phyloP scores from a whole-genome alignment of 768 basidiomycete genomes.

The Leucocoprinus sp. region DNA sequence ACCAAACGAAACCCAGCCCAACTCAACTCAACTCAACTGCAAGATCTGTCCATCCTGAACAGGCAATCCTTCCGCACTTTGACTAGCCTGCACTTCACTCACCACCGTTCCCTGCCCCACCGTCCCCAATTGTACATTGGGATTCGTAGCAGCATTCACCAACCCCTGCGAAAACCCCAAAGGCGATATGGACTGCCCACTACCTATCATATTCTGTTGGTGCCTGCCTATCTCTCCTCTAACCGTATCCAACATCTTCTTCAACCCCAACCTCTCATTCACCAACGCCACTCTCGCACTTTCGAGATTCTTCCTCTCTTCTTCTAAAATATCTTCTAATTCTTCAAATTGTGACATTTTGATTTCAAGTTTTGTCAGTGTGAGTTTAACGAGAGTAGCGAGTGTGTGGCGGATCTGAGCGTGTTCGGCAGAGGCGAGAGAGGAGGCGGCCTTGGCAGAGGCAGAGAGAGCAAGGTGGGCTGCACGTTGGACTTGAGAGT shows the following conservation, averaged over 20 bases:
- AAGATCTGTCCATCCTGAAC: constrained; percentile 46
- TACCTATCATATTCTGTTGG: constrained; percentile 11
- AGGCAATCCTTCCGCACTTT: constrained; percentile 44
- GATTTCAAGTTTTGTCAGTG: constrained; percentile 80
- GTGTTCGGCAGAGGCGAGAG: constrained; percentile 80
- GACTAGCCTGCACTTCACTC: constrained; percentile 40
- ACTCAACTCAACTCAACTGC: constrained; percentile 30
- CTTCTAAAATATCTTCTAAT: constrained; percentile 85
- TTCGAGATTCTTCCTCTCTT: constrained; percentile 82
- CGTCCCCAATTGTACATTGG: constrained; percentile 36
- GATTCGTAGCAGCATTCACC: constrained; percentile 19
- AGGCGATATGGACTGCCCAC: constrained; percentile 13
- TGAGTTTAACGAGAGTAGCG: constrained; percentile 78
- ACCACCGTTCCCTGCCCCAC: constrained; percentile 54
- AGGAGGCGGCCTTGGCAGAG: constrained; percentile 76
- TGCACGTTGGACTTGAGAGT: constrained; percentile 72
- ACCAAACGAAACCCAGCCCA: background rate
- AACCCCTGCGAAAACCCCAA: constrained; percentile 13
- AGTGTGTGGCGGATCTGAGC: constrained; percentile 70
- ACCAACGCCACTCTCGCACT: constrained; percentile 71
- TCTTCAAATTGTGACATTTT: constrained; percentile 95
- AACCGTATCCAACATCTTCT: constrained; percentile 64
- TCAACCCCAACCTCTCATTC: constrained; percentile 66
- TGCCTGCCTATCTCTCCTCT: constrained; percentile 40
- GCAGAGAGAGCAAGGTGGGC: constrained; percentile 84